These are phyloP conservation scores for Trichothecium roseum DNA, from an alignment of 2,329 filamentous ascomycete genomes.

Conservation along the genomic window DNA sequence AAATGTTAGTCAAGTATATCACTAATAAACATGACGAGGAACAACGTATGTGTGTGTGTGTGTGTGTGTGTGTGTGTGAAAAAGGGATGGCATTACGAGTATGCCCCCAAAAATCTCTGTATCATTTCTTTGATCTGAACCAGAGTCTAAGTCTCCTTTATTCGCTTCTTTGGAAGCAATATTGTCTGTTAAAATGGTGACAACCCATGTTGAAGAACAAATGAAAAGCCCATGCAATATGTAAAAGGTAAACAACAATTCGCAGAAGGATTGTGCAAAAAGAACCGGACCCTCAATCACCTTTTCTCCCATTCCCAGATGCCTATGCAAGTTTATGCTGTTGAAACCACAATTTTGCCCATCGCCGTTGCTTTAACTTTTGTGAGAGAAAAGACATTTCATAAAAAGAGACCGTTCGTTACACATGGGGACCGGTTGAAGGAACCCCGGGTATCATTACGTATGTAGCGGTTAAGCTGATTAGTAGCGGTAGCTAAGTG, in stretches of 20 bases:
- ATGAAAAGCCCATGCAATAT: slow-evolving; percentile 1
- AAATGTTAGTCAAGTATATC: too few species aligned
- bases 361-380: slow-evolving; percentile 16
- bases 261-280: slow-evolving; percentile 14
- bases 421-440: slow-evolving; percentile 29
- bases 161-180: not conserved
- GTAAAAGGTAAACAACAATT: slow-evolving; percentile 11
- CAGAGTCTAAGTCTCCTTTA: slow-evolving; percentile 6
- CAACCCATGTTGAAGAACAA: slow-evolving; percentile 4
- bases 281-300: slow-evolving; percentile 11
- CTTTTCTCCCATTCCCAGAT: slow-evolving; percentile 19
- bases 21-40: too few species aligned
- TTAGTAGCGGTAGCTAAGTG: slow-evolving; percentile 36
- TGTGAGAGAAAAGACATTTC: slow-evolving; percentile 12
- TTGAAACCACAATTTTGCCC: slow-evolving; percentile 29
- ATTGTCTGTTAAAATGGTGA: not conserved
- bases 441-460: slow-evolving; percentile 20
- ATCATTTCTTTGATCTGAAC: too few species aligned
- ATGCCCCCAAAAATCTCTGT: too few species aligned
- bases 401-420: slow-evolving; percentile 17
- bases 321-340: slow-evolving; percentile 31
- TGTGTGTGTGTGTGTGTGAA: too few species aligned
- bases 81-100: too few species aligned
- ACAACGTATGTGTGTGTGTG: too few species aligned
- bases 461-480: slow-evolving; percentile 17